These are phyloP conservation scores for Onygenales sp. DNA, from an alignment of 2,329 filamentous ascomycete genomes.

Conservation along the genomic window DNA sequence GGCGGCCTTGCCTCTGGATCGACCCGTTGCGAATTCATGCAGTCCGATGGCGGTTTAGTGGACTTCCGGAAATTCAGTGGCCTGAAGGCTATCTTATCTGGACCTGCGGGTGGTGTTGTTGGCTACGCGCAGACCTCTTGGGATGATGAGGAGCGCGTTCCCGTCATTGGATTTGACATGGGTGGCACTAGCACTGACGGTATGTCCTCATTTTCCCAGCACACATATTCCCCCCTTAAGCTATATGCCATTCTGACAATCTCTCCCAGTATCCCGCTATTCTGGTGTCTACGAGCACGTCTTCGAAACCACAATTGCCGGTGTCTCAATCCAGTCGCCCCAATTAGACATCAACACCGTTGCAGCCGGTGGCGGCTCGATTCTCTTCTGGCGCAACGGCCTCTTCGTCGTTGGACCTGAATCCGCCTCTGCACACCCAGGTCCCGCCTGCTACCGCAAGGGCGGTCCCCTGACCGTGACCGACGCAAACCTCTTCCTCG, in stretches of 20 bases:
- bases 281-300: conserved; percentile 86
- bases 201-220: neutral
- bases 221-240: neutral
- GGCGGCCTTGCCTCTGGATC: conserved; percentile 63
- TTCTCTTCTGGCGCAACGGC: conserved; percentile 77
- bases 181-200: conserved; percentile 79
- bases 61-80: conserved; percentile 61
- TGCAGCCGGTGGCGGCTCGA: conserved; percentile 64
- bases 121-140: conserved; percentile 89
- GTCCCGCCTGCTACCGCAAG: conserved; percentile 86
- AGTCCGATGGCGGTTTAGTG: conserved; percentile 67
- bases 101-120: conserved; percentile 87
- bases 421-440: conserved; percentile 82
- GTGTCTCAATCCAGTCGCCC: conserved; percentile 87
- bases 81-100: conserved; percentile 77
- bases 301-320: conserved; percentile 86
- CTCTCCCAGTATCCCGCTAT: conserved; percentile 60
- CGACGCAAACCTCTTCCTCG: conserved; percentile 82
- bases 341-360: conserved; percentile 94
- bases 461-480: conserved; percentile 85
- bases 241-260: neutral
- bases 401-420: conserved; percentile 89
- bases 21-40: conserved; percentile 91
- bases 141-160: conserved; percentile 68
- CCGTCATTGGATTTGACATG: conserved; percentile 95